Base-by-base conservation (phyloP, 371 early-diverging fungal genomes). In the Mucor indicus region DNA sequence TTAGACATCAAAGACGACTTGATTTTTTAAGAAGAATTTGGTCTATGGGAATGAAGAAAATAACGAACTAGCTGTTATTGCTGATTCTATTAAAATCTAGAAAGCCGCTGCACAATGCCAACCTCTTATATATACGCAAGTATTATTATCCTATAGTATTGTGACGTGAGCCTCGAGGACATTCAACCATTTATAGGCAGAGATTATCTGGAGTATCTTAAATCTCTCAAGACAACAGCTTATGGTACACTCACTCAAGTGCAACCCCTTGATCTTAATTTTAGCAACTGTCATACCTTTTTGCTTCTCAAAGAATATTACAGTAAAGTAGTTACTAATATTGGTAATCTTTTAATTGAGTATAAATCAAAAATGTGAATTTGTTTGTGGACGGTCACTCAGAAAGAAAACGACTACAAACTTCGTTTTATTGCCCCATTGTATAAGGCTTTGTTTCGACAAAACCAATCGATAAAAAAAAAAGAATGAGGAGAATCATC, bases 381-480 rank as follows among this genome's bases (percentile, higher is more conserved):
- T 11, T 45, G 12, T 45, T 45, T 36, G 17, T 24, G 1, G 37
- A 45, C 20, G 13, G n/a, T 8, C 30, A 36, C 2, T 13, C 46
- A 45, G 25, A 45, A 35, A 45, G 46, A 45, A 45, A 21, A 45
- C 17, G 46, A 36, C 12, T 36, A 45, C 24, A 45, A 36, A 16
- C 21, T 45, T 20, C 37, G 25, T 25, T 45, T 45, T 36, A 16
- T 45, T 16, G 37, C 46, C 6, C 37, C 37, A 25, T 23, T 45
- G 7, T 45, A 21, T 16, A 45, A 45, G 29, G 31, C 48, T 15
- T 29, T 48, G 21, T 38, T 39, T 39, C 20, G 23, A 22, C 15
- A 32, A 48, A 48, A 48, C 21, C 13, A 39, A 31, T n/a, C n/a
- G n/a, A 21, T 21, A 3, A 39, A 31, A 1, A 48, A 38, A 29